Evolutionary conservation across 208 protist species (phyloP), one percentile per base, ranked within the genome.

Genomic region (Leishmania braziliensis): DNA sequence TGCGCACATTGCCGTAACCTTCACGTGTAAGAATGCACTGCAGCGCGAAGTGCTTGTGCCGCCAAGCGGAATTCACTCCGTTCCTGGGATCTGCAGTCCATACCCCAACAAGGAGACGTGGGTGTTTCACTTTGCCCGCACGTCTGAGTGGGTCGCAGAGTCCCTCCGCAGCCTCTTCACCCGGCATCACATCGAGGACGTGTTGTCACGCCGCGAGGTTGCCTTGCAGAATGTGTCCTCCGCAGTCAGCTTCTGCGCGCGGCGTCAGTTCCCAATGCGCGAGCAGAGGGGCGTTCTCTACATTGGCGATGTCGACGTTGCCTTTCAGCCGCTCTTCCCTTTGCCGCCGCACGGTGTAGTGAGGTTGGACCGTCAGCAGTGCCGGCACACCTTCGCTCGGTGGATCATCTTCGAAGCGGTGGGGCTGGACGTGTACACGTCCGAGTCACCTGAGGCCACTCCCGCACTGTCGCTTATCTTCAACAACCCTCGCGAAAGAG

Each of bases 271-370:
- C 18, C 89, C 89, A 0, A 84, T 92, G 66, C 89, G 89, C 1
- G 85, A 91, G 77, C 87, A 92, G 79, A 79, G 85, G 18, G 89
- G 89, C 2, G 73, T 92, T 36, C 78, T 92, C 53, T 71, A 78
- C 74, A 76, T 90, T 43, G 63, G 71, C 8, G 58, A 60, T 12
- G 58, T 58, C 12, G 53, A 62, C 26, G 23, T 86, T 23, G 36
- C 56, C 36, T 92, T 92, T 69, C 76, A 85, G 70, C 89, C 89
- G 5, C 81, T 92, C 1, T 89, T 89, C 65, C 56, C 77, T 16
- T 18, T 87, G 20, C 68, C 66, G 1, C 50, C 53, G 0, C 80
- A 84, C 71, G 73, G 63, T 20, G 43, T 70, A 4, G 72, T 88
- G 23, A 39, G n/a, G 26, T 23, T 87, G 29, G 12, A 33, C 4